Evolutionary conservation across 495 filamentous ascomycete species (phyloP).

Genomic region (Schizothecium vesticola): DNA sequence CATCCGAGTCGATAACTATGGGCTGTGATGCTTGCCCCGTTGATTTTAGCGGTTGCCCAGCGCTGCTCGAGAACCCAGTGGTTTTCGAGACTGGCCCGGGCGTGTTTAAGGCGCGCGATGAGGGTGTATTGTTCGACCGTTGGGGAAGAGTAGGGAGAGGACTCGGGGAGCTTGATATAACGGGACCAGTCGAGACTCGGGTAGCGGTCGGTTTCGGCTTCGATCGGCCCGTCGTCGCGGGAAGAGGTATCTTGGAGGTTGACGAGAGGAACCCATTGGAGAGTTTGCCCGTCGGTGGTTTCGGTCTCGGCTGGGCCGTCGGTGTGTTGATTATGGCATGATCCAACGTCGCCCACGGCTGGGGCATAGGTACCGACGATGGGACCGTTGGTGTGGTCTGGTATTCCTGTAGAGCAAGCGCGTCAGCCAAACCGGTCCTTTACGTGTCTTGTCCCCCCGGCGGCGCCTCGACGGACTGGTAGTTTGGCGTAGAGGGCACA

Average conservation of each 20-base stretch:
- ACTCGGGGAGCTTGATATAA: not conserved
- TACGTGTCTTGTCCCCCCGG: not conserved
- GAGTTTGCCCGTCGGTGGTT: not conserved
- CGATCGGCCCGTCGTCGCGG: not conserved
- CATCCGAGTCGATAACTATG: not conserved
- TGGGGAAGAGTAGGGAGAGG: not conserved
- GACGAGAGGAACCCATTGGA: not conserved
- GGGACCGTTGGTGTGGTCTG: not conserved
- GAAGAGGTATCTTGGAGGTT: not conserved
- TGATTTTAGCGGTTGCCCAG: not conserved
- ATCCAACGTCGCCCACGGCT: not conserved
- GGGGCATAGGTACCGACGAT: not conserved
- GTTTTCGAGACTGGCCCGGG: not conserved
- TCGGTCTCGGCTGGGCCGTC: not conserved
- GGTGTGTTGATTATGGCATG: not conserved
- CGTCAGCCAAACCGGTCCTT: not conserved
- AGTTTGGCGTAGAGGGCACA: not conserved
- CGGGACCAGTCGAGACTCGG: not conserved
- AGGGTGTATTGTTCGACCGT: no score
- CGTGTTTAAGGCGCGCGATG: no score
- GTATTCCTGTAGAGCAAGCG: not conserved
- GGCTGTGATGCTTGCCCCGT: not conserved
- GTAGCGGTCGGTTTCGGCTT: not conserved
- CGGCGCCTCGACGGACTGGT: not conserved
- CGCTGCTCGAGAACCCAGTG: not conserved